phyloP scores from a whole-genome alignment of 257 asterid genomes.

The Solanum peruvianum region DNA sequence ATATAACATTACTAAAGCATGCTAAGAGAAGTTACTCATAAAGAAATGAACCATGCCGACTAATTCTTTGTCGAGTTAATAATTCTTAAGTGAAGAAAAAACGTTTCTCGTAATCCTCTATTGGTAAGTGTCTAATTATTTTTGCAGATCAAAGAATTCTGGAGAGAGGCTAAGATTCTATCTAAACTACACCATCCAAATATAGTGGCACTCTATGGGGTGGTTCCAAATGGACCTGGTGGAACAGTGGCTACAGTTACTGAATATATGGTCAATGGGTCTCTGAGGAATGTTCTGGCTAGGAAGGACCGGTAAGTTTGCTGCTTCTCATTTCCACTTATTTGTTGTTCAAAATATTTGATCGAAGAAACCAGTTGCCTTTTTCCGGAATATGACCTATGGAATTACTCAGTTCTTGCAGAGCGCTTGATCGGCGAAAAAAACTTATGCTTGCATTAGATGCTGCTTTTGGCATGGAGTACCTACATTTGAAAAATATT shows the following conservation, averaged over 20 bases:
- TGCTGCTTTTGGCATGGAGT: constrained; percentile 38
- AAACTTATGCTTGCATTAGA: constrained; percentile 64
- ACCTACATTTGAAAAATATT: constrained; percentile 66
- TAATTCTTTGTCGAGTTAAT: not conserved
- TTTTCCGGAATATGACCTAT: not conserved
- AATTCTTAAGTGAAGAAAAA: not conserved
- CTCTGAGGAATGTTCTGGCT: constrained; percentile 57
- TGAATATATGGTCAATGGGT: constrained; percentile 75
- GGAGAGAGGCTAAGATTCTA: constrained; percentile 90
- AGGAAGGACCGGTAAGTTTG: constrained; percentile 56
- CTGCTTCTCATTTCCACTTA: not conserved
- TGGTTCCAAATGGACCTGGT: constrained; percentile 80
- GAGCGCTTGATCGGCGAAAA: constrained; percentile 56
- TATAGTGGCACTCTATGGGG: constrained; percentile 84
- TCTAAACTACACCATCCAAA: constrained; percentile 87
- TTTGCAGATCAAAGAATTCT: constrained; percentile 63
- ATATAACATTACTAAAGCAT: not conserved
- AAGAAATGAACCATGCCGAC: not conserved
- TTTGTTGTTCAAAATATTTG: not conserved
- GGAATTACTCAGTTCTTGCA: constrained; percentile 14
- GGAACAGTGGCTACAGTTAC: constrained; percentile 82
- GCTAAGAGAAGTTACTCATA: not conserved
- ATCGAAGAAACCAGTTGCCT: not conserved
- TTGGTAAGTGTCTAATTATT: not conserved
- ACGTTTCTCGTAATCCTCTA: not conserved